Evolutionary conservation across 1,284 basidiomycete species (phyloP).

Genomic region (Tremellales sp.): DNA sequence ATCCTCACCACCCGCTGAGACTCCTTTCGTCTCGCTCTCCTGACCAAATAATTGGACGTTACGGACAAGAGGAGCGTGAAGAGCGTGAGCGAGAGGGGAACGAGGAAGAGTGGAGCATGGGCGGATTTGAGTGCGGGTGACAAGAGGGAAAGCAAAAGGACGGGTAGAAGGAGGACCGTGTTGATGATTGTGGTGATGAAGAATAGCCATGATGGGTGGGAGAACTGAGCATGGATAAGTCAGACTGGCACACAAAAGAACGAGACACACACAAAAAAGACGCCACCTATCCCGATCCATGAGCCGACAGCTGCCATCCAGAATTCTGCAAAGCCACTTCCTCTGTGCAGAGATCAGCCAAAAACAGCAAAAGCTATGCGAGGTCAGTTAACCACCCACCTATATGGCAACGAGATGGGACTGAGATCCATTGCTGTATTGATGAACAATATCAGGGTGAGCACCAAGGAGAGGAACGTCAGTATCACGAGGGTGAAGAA

Average conservation of each 20-base stretch:
- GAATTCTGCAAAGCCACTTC: conserved; percentile 39
- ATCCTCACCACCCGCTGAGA: conserved; percentile 32
- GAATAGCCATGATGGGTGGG: conserved; percentile 40
- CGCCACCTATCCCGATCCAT: conserved; percentile 39
- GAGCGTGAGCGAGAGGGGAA: conserved; percentile 33
- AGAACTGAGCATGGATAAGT: conserved; percentile 26
- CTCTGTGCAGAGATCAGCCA: conserved; percentile 15
- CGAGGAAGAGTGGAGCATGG: conserved; percentile 32
- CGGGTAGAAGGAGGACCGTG: conserved; percentile 31
- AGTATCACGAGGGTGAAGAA: conserved; percentile 33
- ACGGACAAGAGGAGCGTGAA: conserved; percentile 31
- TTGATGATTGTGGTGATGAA: conserved; percentile 39
- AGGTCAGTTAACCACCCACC: conserved; percentile 12
- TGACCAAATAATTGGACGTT: conserved; percentile 33
- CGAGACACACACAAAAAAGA: conserved; percentile 32
- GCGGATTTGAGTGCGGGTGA: conserved; percentile 24
- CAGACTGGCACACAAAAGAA: background rate
- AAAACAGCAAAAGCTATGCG: conserved; percentile 6
- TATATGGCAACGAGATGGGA: conserved; percentile 20
- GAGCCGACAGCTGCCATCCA: conserved; percentile 39
- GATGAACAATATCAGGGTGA: conserved; percentile 33
- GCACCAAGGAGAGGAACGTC: conserved; percentile 25
- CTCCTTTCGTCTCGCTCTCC: conserved; percentile 34
- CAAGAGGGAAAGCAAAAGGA: conserved; percentile 32
- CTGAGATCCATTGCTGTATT: conserved; percentile 34